These are phyloP conservation scores for Dendrobium officinale DNA, from an alignment of 106 monocot genomes.

Conservation along the genomic window DNA sequence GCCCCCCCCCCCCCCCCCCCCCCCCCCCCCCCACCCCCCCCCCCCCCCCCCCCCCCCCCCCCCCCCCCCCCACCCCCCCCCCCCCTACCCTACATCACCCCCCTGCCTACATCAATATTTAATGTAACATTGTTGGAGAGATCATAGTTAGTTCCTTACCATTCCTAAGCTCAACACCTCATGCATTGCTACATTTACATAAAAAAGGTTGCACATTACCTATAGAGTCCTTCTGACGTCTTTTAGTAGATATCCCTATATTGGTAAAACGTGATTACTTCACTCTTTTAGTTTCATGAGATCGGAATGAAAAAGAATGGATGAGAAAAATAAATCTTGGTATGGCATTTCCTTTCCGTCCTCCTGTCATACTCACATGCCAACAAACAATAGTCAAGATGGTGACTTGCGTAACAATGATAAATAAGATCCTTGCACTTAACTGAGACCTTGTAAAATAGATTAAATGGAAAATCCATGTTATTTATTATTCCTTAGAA, in stretches of 20 bases:
- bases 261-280: background rate
- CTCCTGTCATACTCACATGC: background rate
- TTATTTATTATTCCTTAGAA: background rate
- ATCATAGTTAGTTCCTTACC: background rate
- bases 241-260: background rate
- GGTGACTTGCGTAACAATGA: background rate
- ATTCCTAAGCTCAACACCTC: background rate
- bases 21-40: no score
- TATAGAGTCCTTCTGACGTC: background rate
- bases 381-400: background rate
- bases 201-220: background rate
- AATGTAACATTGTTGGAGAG: no score
- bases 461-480: background rate
- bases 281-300: background rate
- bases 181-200: background rate
- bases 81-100: no score
- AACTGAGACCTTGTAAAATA: background rate
- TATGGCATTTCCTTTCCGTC: background rate
- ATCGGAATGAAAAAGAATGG: background rate
- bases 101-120: no score
- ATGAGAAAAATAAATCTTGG: background rate
- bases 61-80: no score
- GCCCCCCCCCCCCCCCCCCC: no score
- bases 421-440: background rate
- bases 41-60: no score